Base-by-base conservation (phyloP, 225 moss, liverwort and hornwort species). In the Climacium dendroides region DNA sequence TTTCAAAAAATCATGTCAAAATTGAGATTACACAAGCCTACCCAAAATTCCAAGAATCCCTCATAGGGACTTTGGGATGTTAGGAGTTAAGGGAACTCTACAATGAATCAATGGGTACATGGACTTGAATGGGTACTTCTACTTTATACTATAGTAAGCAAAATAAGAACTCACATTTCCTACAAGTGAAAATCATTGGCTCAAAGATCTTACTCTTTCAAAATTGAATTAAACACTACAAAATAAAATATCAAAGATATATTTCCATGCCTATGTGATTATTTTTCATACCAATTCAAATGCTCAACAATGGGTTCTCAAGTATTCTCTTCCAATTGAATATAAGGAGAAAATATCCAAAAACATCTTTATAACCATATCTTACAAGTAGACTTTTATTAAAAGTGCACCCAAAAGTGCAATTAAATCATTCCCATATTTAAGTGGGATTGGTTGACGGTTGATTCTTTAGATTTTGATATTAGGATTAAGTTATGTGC, bases 381-480 rank as follows among this genome's bases (percentile, higher is more conserved):
- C 2, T 47, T 1, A 29, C 3, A 45, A 47, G 10, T 10, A 29
- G 11, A 18, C 6, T 15, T 41, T 18, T 73, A 18, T 29, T 4
- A 6, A 29, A 73, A 73, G 17, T 47, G 25, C 29, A 18, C 2
- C 14, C 6, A 2, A 45, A 16, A 17, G 16, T 28, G 4, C 6
- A 72, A 72, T 45, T 26, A 15, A 43, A 71, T 43, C 1, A 0
- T 26, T 28, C 5, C 9, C 8, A 45, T 45, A 45, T 6, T 45
- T 45, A 45, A 45, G 1, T 26, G 10, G 19, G 2, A 72, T 17
- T 71, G 9, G 0, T 16, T 72, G 10, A 45, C 0, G 29, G 3
- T 0, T 72, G 1, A 17, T 10, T 45, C 4, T 29, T 0, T 29
- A 19, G 11, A 47, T 73, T 73, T 6, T 0, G 0, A 0, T 73